A percentile compares a stretch with the other conserved stretches of the same genome.
Evolutionary conservation across 257 asterid genomes (phyloP).

Genomic region (Nicotiana tomentosiformis): DNA sequence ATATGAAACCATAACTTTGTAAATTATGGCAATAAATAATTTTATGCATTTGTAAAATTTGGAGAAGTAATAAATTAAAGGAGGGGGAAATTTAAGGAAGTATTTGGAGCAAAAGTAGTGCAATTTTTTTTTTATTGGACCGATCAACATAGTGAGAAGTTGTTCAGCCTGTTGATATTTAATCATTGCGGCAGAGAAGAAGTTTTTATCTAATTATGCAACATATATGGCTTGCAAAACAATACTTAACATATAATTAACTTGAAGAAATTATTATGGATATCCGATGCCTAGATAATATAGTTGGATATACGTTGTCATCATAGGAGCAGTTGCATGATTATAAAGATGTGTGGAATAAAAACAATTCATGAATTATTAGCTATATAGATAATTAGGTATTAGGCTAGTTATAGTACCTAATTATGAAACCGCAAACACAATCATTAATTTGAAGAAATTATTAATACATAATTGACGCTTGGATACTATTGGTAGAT

Average conservation of each 20-base stretch:
- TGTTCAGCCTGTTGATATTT: too few relatives aligned
- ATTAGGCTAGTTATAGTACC: background rate
- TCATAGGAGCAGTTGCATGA: background rate
- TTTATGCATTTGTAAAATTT: too few relatives aligned
- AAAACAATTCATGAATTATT: background rate
- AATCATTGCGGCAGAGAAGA: too few relatives aligned
- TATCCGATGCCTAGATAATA: background rate
- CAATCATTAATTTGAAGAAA: background rate
- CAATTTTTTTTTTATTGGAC: too few relatives aligned
- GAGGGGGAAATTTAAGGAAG: too few relatives aligned
- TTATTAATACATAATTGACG: background rate
- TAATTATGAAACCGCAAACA: background rate
- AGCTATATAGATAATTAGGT: background rate
- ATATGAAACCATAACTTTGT: too few relatives aligned
- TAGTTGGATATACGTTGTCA: background rate
- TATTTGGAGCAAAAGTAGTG: too few relatives aligned
- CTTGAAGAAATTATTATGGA: background rate
- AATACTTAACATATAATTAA: background rate
- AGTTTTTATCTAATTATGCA: background rate
- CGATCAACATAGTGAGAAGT: too few relatives aligned
- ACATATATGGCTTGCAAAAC: background rate
- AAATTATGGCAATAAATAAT: too few relatives aligned
- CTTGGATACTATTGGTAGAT: background rate
- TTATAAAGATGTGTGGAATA: background rate
- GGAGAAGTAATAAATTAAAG: too few relatives aligned